Percentiles rank a stretch among this genome's conserved stretches.
phyloP scores from a whole-genome alignment of 106 monocot genomes.

The Platanthera guangdongensis region DNA sequence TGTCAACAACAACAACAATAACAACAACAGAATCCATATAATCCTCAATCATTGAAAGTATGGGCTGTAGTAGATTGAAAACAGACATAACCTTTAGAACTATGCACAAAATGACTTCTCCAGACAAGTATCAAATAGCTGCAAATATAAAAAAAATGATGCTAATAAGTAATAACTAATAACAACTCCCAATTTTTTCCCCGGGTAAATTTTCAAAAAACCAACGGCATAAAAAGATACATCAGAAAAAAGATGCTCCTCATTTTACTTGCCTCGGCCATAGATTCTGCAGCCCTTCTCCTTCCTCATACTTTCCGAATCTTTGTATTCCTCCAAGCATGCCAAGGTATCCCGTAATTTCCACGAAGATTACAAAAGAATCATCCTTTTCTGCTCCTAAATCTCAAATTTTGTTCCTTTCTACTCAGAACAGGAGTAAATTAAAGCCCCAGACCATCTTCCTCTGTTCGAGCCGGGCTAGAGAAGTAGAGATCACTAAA shows the following conservation, averaged over 20 bases:
- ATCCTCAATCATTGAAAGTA: too few relatives aligned
- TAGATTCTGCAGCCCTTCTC: neutral
- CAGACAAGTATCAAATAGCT: too few relatives aligned
- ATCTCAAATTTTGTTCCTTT: neutral
- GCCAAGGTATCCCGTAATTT: neutral
- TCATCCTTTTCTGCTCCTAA: neutral
- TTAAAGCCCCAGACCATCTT: neutral
- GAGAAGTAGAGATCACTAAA: neutral
- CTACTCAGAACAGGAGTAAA: neutral
- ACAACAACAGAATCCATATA: too few relatives aligned
- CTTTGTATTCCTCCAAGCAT: neutral
- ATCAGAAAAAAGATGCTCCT: neutral
- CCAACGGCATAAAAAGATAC: neutral
- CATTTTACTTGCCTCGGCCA: neutral
- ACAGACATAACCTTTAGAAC: too few relatives aligned
- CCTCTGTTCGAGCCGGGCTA: neutral
- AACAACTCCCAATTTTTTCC: neutral
- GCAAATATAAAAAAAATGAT: too few relatives aligned
- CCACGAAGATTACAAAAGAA: neutral
- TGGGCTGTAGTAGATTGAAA: too few relatives aligned
- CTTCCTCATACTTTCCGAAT: neutral
- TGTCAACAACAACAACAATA: too few relatives aligned
- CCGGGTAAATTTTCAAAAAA: neutral
- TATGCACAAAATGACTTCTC: too few relatives aligned
- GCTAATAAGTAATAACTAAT: too few relatives aligned